These are phyloP conservation scores for Acanthamoeba royreba DNA, from an alignment of 208 protist species.

Conservation along the genomic window DNA sequence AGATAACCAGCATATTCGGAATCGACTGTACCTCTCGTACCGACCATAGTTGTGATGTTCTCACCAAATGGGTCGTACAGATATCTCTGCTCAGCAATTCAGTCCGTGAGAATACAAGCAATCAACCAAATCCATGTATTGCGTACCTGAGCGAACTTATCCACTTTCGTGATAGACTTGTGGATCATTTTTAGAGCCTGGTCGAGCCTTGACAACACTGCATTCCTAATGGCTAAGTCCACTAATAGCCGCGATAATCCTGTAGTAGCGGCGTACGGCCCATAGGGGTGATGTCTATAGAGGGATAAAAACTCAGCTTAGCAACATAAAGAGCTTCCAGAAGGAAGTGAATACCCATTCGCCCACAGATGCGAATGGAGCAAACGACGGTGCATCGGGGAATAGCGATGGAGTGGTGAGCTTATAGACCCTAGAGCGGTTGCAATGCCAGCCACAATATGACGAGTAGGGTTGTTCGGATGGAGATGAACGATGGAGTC, in stretches of 20 bases:
- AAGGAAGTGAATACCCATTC: no score
- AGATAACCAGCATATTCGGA: background rate
- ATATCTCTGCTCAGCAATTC: background rate
- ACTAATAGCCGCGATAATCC: background rate
- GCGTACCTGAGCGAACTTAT: background rate
- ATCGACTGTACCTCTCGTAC: background rate
- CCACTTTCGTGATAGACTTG: background rate
- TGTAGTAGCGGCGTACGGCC: background rate
- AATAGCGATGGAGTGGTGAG: background rate
- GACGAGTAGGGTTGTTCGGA: background rate
- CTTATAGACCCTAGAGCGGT: background rate
- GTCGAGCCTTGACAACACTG: background rate
- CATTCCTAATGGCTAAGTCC: background rate
- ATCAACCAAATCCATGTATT: no score
- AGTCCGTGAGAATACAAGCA: background rate
- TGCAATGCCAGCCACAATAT: background rate
- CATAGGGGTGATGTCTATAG: background rate
- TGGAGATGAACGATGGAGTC: background rate
- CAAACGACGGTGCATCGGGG: background rate
- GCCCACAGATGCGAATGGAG: background rate
- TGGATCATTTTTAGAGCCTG: background rate
- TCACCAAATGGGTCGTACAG: conserved; percentile 27
- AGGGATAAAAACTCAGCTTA: no score
- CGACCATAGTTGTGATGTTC: background rate
- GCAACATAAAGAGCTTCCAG: no score